These are phyloP conservation scores for Fusarium incarnatum DNA, from an alignment of 2,329 filamentous ascomycete genomes.

Conservation along the genomic window DNA sequence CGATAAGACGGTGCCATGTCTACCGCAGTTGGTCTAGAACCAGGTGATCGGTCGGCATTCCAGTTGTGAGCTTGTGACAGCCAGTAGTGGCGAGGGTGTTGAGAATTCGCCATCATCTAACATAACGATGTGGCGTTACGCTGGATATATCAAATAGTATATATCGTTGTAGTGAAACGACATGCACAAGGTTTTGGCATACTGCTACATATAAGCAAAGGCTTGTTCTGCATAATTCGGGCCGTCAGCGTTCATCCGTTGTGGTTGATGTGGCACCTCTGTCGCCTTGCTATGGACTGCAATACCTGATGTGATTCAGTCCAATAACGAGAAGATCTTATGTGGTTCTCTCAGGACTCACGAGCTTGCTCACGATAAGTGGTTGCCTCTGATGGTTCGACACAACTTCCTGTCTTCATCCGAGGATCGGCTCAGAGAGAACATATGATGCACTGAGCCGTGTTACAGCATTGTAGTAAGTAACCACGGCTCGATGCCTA, in stretches of 20 bases:
- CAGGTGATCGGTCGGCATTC: constrained; percentile 3
- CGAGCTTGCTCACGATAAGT: background rate
- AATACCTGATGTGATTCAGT: background rate
- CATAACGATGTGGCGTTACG: constrained; percentile 6
- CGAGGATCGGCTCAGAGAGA: background rate
- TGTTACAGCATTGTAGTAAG: background rate
- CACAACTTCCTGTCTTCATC: background rate
- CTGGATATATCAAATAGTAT: background rate
- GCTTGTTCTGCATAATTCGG: background rate
- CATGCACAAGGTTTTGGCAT: background rate
- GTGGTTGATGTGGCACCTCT: background rate
- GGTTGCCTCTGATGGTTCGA: background rate
- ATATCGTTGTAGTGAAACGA: background rate
- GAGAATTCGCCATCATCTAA: constrained; percentile 9
- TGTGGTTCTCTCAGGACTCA: background rate
- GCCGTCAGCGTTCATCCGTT: background rate
- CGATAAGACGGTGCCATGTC: constrained; percentile 8
- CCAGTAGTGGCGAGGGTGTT: constrained; percentile 8
- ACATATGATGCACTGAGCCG: background rate
- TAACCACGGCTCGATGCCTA: background rate
- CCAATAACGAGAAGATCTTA: background rate
- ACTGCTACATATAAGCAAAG: background rate
- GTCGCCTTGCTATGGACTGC: background rate
- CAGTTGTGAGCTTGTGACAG: background rate
- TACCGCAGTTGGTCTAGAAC: constrained; percentile 2